These are phyloP conservation scores for Fermentozyma sake DNA, from an alignment of 1,139 yeast species.

Conservation along the genomic window DNA sequence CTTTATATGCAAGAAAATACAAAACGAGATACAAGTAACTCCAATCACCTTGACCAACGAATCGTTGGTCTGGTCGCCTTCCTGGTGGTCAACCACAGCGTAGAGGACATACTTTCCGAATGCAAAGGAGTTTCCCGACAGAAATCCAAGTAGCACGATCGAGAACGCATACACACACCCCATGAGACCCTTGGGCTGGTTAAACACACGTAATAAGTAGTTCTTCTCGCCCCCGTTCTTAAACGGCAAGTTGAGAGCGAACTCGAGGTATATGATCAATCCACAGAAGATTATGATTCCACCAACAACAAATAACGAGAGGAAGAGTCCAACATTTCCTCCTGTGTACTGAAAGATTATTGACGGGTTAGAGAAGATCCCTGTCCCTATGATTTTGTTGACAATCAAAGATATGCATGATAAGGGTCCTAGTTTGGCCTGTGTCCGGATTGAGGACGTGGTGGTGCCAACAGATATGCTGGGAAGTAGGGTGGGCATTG, in stretches of 20 bases:
- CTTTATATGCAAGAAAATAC: constrained; percentile 34
- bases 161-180: constrained; percentile 46
- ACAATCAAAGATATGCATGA: constrained; percentile 35
- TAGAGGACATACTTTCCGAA: constrained; percentile 46
- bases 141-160: constrained; percentile 45
- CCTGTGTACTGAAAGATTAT: constrained; percentile 40
- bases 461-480: too few species aligned
- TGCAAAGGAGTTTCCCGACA: constrained; percentile 49
- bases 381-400: constrained; percentile 51
- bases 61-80: constrained; percentile 5
- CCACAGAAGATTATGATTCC: constrained; percentile 46
- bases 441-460: neutral
- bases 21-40: constrained; percentile 38
- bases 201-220: constrained; percentile 41
- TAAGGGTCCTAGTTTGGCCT: constrained; percentile 17
- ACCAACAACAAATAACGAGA: constrained; percentile 40
- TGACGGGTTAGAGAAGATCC: constrained; percentile 47
- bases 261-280: constrained; percentile 42
- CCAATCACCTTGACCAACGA: constrained; percentile 36
- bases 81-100: constrained; percentile 25
- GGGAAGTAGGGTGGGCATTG: too few species aligned
- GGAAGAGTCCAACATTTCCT: constrained; percentile 40
- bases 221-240: constrained; percentile 50
- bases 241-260: constrained; percentile 43
- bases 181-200: constrained; percentile 30